Evolutionary conservation across 2,329 filamentous ascomycete species (phyloP), one percentile per base, ranked within the genome.

Genomic region (Neopestalotiopsis sp.): DNA sequence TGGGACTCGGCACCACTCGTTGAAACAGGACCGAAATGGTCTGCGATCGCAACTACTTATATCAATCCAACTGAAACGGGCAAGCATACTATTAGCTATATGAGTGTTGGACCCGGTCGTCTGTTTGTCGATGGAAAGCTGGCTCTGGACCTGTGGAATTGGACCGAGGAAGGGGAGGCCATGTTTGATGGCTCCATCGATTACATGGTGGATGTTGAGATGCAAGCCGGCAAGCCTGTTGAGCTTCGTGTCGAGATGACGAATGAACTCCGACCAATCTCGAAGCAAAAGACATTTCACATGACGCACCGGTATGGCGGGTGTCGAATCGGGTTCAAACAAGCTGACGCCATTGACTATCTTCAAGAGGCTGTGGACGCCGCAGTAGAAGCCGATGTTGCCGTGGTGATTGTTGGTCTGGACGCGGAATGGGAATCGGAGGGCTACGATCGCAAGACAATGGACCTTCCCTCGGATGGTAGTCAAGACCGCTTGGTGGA

Each of bases 341-440:
- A 92, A 73, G 86, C 91, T 72, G 88, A 90, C 71, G 86, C 88
- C 73, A 76, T 87, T 38, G 85, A 90, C 73, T 87, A 88, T 71
- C 82, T 92, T n/a, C 85, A 90, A 71, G 85, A 92, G 75, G 91
- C 91, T 0, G 87, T 91, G 4, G 84, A 88, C 24, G 83, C 85
- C 1, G 91, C 91, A 9, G 87, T 82, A 70, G 83, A 84, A 2
- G 88, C 90, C 0, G 91, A 93, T 74, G 88, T 92, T 14, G 91
- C 91, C 2, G 82, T 94, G 6, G 85, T 94, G 1, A 86, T 93
- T 63, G 87, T 92, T 10, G 91, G 91, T 1, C 83, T 93, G 0
- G 91, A 93, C 76, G 88, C 88, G 5, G 91, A 94, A 76, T 94
- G 91, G 91, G 91, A 94, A 76, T 92, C 90, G 1, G 91, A 93